Evolutionary conservation across 345 rosid genomes (phyloP).

Genomic region (Camelina laxa): DNA sequence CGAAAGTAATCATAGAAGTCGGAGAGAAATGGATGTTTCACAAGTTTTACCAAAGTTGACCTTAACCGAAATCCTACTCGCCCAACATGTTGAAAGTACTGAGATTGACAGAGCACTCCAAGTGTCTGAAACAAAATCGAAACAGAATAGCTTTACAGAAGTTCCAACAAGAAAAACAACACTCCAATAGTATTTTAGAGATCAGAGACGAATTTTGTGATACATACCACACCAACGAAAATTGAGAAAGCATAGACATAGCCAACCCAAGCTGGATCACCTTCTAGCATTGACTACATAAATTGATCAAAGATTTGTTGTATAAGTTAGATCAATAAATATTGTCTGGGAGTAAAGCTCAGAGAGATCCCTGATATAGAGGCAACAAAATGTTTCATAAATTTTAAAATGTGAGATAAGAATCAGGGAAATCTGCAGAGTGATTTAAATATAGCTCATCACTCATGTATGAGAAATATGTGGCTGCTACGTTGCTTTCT

Average conservation of each 20-base stretch:
- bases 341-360: background rate
- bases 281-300: constrained; percentile 91
- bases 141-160: background rate
- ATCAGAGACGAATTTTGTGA: background rate
- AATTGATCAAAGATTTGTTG: background rate
- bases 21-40: constrained; percentile 8
- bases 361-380: background rate
- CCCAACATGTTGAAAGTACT: constrained; percentile 78
- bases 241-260: constrained; percentile 82
- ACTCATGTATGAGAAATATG: background rate
- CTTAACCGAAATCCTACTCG: constrained; percentile 89
- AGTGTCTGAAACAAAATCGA: constrained; percentile 54
- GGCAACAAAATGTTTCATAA: background rate
- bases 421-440: background rate
- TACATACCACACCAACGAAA: constrained; percentile 80
- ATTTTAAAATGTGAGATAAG: background rate
- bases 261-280: constrained; percentile 92
- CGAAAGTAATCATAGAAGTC: constrained; percentile 17
- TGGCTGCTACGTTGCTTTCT: background rate
- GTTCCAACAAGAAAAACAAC: too few species aligned
- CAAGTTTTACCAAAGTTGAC: constrained; percentile 76
- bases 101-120: constrained; percentile 84
- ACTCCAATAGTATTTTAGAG: background rate
- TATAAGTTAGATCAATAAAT: constrained; percentile 1
- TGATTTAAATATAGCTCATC: background rate